Percentiles rank a stretch among this genome's conserved stretches.
Conservation (phyloP, 768 basidiomycete genomes). For the Kwoniella sp. region DNA sequence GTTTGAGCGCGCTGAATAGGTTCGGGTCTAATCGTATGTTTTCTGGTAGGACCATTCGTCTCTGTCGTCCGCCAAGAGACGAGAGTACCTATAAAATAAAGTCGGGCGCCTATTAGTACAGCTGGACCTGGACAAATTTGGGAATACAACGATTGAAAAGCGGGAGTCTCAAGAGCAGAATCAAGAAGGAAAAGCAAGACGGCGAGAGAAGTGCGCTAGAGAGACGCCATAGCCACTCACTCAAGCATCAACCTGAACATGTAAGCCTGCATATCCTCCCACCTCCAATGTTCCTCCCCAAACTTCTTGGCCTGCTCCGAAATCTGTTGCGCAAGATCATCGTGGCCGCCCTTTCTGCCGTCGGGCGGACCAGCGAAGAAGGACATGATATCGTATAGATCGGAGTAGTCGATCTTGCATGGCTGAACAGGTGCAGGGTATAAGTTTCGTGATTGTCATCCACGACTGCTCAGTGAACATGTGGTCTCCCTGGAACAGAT, state of each 20-base stretch:
- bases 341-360: conserved; percentile 37
- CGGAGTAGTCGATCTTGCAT: conserved; percentile 53
- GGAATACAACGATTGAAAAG: not conserved
- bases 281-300: conserved; percentile 52
- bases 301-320: conserved; percentile 49
- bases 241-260: conserved; percentile 54
- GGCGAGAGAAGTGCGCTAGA: too few species aligned
- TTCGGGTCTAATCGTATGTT: conserved; percentile 16
- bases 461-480: too few species aligned
- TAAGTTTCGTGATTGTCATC: too few species aligned
- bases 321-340: conserved; percentile 50
- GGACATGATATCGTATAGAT: conserved; percentile 52
- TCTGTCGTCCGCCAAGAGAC: conserved; percentile 41
- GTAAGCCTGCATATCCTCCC: conserved; percentile 56
- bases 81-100: conserved; percentile 33
- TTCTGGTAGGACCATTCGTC: conserved; percentile 40
- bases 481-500: too few species aligned
- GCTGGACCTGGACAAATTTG: too few species aligned
- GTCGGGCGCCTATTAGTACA: too few species aligned
- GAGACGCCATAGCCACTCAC: conserved; percentile 28
- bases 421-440: conserved; percentile 36
- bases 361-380: conserved; percentile 55
- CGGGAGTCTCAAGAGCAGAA: not conserved
- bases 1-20: too few species aligned
- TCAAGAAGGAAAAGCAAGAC: too few species aligned